phyloP scores from a whole-genome alignment of 495 filamentous ascomycete species.

The Aspergillus cristatus region DNA sequence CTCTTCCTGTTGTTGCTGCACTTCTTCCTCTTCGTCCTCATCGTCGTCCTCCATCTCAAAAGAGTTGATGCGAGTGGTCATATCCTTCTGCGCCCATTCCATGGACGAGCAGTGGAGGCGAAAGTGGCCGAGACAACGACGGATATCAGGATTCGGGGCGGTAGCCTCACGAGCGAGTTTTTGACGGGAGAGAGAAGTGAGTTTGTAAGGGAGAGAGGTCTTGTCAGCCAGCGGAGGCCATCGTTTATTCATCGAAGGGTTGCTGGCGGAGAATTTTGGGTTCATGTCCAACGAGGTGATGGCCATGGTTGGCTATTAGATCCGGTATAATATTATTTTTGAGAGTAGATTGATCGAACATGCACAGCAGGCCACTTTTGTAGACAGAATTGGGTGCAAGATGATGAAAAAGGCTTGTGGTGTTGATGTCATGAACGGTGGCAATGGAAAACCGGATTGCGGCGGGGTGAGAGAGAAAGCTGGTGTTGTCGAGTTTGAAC shows the following conservation, averaged over 20 bases:
- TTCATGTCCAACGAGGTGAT: constrained; percentile 10
- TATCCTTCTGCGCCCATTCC: constrained; percentile 33
- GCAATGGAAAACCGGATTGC: background rate
- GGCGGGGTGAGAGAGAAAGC: background rate
- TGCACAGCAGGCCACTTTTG: too few species aligned
- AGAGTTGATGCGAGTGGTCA: constrained; percentile 34
- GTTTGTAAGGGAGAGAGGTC: constrained; percentile 32
- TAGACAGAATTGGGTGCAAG: too few species aligned
- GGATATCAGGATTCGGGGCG: constrained; percentile 32
- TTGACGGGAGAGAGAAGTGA: constrained; percentile 34
- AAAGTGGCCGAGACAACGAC: constrained; percentile 35
- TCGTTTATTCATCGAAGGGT: constrained; percentile 25
- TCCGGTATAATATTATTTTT: background rate
- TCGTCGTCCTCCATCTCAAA: constrained; percentile 33
- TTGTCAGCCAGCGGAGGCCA: constrained; percentile 36
- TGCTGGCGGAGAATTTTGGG: constrained; percentile 15
- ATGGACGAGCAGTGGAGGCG: constrained; percentile 31
- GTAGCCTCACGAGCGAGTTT: constrained; percentile 34
- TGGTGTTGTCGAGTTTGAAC: constrained; percentile 1
- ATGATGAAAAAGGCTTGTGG: too few species aligned
- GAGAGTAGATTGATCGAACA: background rate
- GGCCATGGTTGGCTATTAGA: constrained; percentile 8
- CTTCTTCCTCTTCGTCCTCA: constrained; percentile 27
- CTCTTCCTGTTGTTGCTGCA: background rate
- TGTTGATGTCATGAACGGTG: background rate